Conservation (phyloP, 163 green algal species). For the Chlamydomonas reinhardtii region DNA sequence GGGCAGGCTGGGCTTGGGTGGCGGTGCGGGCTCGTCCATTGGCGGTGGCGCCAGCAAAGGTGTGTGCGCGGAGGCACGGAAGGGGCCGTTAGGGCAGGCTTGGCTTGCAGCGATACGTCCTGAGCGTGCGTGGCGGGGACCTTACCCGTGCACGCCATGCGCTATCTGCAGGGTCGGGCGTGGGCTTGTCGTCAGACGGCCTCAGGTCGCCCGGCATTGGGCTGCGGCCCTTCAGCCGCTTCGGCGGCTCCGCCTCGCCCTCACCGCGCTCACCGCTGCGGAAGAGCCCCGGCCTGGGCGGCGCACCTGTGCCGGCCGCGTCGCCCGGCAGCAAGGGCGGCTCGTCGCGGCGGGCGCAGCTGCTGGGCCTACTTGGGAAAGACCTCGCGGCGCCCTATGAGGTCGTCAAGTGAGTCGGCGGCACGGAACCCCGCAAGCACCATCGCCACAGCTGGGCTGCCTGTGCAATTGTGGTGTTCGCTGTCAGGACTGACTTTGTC, state of each 20-base stretch:
- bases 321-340: background rate
- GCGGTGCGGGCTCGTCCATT: background rate
- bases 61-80: background rate
- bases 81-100: no score
- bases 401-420: slow-evolving; percentile 31
- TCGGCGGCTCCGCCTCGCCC: slow-evolving; percentile 9
- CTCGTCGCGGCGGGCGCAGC: slow-evolving; percentile 22
- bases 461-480: no score
- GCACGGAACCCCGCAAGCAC: no score
- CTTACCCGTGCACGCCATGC: no score
- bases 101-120: no score
- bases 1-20: background rate
- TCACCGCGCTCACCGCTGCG: slow-evolving; percentile 31
- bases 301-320: background rate
- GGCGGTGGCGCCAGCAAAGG: background rate
- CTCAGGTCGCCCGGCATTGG: no score
- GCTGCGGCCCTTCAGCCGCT: slow-evolving; percentile 14
- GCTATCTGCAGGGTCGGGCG: background rate
- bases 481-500: no score
- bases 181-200: no score
- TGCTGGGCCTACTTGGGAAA: slow-evolving; percentile 38
- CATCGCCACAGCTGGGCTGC: background rate
- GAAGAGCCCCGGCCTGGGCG: background rate
- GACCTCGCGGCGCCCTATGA: slow-evolving; percentile 5
- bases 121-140: no score